Evolutionary conservation across 805 yeast species (phyloP).

Genomic region (Yarrowia sp.): DNA sequence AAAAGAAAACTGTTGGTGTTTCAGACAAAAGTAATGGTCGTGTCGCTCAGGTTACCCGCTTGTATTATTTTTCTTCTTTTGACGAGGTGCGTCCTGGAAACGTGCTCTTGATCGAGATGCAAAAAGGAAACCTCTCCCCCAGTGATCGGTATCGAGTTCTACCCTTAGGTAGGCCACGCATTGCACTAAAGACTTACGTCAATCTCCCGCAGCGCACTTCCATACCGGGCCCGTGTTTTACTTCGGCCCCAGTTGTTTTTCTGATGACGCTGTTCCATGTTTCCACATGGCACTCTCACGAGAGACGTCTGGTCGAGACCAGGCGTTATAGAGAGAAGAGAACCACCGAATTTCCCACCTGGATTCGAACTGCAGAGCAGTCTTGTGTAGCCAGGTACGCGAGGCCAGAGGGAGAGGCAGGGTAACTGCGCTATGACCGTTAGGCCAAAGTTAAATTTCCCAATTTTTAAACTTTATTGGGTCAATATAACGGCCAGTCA

Average conservation of each 20-base stretch:
- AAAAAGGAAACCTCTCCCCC: conserved; percentile 23
- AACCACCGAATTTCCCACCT: conserved; percentile 29
- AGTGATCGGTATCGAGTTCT: conserved; percentile 29
- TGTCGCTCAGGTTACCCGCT: too few species aligned
- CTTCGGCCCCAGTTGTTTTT: conserved; percentile 12
- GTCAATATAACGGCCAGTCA: neutral
- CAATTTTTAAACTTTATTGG: neutral
- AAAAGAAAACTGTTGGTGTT: too few species aligned
- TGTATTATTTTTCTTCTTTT: too few species aligned
- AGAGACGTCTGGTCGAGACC: neutral
- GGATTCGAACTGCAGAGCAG: conserved; percentile 13
- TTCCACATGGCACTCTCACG: conserved; percentile 27
- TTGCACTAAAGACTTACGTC: conserved; percentile 27
- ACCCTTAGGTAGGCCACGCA: conserved; percentile 23
- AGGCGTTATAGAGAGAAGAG: conserved; percentile 24
- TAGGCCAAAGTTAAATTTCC: conserved; percentile 6
- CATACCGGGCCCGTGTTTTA: conserved; percentile 16
- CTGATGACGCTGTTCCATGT: conserved; percentile 28
- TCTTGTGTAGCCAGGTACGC: conserved; percentile 28
- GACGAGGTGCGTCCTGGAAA: too few species aligned
- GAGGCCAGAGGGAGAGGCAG: conserved; percentile 27
- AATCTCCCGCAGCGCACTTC: conserved; percentile 28
- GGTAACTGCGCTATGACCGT: conserved; percentile 8
- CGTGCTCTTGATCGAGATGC: too few species aligned
- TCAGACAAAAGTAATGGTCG: too few species aligned